These are phyloP conservation scores for Neonectria hederae DNA, from an alignment of 2,329 filamentous ascomycete species.

Conservation along the genomic window DNA sequence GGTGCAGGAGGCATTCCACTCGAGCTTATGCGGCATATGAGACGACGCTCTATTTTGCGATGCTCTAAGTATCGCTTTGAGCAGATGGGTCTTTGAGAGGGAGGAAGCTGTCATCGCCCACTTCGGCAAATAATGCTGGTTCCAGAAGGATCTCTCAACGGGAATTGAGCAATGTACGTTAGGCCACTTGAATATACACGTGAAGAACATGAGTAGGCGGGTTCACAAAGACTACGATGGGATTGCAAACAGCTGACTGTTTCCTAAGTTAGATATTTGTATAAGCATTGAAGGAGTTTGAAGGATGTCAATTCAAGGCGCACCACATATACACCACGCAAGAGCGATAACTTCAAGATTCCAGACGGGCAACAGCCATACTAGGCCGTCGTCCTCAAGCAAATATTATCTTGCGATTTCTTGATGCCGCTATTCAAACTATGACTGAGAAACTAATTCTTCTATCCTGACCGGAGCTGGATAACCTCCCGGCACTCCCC, in stretches of 20 bases:
- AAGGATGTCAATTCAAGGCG: background rate
- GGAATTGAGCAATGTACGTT: background rate
- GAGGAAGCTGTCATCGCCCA: background rate
- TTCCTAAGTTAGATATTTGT: background rate
- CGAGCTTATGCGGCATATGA: background rate
- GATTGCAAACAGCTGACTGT: background rate
- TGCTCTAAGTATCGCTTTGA: background rate
- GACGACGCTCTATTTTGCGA: too few species aligned
- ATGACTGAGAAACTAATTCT: conserved; percentile 15
- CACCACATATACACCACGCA: background rate
- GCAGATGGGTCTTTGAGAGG: background rate
- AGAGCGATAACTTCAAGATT: background rate
- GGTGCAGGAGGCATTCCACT: too few species aligned
- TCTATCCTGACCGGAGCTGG: conserved; percentile 20
- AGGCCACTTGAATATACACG: background rate
- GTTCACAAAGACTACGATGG: background rate
- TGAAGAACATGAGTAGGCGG: background rate
- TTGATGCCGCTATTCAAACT: conserved; percentile 12
- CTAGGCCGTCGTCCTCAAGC: background rate
- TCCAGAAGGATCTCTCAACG: background rate
- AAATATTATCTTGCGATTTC: conserved; percentile 7
- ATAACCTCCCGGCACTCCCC: conserved; percentile 36
- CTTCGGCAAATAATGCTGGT: background rate
- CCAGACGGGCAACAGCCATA: background rate
- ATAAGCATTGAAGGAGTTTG: background rate